These are phyloP conservation scores for Colletotrichum liriopes DNA, from an alignment of 2,329 filamentous ascomycete species.

Conservation along the genomic window DNA sequence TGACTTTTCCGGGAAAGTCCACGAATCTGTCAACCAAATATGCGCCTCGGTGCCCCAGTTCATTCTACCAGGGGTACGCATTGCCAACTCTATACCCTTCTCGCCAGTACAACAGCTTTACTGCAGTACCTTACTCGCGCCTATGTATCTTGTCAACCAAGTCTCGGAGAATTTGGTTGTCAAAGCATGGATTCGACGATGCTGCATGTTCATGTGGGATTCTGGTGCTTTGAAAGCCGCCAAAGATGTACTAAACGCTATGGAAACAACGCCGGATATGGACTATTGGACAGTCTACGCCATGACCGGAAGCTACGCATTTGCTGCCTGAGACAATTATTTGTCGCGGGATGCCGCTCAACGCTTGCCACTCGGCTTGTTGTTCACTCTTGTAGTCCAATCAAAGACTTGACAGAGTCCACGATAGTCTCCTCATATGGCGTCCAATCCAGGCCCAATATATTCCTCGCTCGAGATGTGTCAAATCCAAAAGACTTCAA, in stretches of 20 bases:
- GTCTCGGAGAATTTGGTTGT: conserved; percentile 29
- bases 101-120: conserved; percentile 45
- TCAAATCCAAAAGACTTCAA: conserved; percentile 48
- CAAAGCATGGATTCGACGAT: conserved; percentile 40
- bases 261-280: conserved; percentile 29
- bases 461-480: conserved; percentile 59
- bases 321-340: conserved; percentile 40
- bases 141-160: conserved; percentile 44
- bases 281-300: conserved; percentile 47
- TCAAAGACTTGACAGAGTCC: conserved; percentile 51
- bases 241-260: conserved; percentile 31
- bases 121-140: conserved; percentile 43
- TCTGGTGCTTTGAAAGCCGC: conserved; percentile 42
- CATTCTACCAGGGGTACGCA: conserved; percentile 14
- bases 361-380: neutral
- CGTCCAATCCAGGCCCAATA: conserved; percentile 64
- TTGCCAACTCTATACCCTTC: conserved; percentile 40
- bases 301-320: conserved; percentile 48
- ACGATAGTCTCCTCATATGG: conserved; percentile 63
- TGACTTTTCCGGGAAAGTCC: neutral
- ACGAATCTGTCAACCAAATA: conserved; percentile 15
- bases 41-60: conserved; percentile 46
- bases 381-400: neutral
- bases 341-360: neutral
- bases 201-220: conserved; percentile 43